Conservation (phyloP, 805 yeast species). For the Ogataea philodendri region DNA sequence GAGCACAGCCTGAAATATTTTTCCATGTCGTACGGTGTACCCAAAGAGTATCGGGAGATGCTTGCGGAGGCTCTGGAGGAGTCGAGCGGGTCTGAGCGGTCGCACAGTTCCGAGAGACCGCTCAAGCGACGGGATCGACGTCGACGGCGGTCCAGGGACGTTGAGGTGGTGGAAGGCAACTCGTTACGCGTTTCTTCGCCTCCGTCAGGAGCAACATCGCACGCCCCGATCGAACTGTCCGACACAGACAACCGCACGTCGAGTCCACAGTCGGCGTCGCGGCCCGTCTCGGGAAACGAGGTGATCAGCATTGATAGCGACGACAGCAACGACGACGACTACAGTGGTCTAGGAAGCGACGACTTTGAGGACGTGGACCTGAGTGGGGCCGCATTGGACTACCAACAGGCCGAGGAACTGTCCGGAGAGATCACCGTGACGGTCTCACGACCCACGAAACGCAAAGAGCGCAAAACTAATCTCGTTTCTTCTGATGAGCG, state of each 20-base stretch:
- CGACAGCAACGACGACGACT: conserved; percentile 17
- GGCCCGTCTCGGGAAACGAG: conserved; percentile 1
- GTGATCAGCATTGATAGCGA: conserved; percentile 12
- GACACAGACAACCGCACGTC: not conserved
- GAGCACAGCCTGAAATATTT: too few relatives aligned
- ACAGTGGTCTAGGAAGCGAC: conserved; percentile 24
- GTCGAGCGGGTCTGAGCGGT: conserved; percentile 9
- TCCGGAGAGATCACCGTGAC: conserved; percentile 25
- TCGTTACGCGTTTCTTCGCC: too few relatives aligned
- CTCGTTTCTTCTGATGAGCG: conserved; percentile 57
- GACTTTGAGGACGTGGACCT: conserved; percentile 39
- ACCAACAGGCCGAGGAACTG: not conserved
- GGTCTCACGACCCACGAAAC: conserved; percentile 20
- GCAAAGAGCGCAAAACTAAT: conserved; percentile 22
- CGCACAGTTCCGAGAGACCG: conserved; percentile 16
- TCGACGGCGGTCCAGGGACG: too few relatives aligned
- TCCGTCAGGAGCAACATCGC: too few relatives aligned
- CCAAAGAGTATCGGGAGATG: conserved; percentile 24
- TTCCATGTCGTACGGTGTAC: conserved; percentile 19
- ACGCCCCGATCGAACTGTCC: not conserved
- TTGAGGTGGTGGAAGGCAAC: too few relatives aligned
- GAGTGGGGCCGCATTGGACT: conserved; percentile 15
- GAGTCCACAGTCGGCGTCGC: not conserved
- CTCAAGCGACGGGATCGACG: conserved; percentile 22
- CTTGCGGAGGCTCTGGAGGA: conserved; percentile 21